Base-by-base conservation (phyloP, 116 monocot species). In the Trichopus zeylanicus region DNA sequence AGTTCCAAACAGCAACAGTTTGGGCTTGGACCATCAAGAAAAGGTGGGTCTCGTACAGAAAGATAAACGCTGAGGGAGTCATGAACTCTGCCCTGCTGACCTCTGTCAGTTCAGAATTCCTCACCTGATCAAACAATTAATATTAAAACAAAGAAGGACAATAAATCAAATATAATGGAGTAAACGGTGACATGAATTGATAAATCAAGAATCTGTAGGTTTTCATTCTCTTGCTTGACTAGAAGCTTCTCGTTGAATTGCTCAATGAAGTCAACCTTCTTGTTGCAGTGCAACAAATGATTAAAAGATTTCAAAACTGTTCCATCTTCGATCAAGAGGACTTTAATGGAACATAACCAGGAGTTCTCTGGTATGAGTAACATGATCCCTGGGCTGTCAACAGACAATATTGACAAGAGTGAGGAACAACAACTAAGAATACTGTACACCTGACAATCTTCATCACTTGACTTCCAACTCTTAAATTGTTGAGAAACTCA, bases 231-330 rank as follows among this genome's bases (percentile, higher is more conserved):
- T n/a, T n/a, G n/a, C n/a, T n/a, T n/a, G n/a, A n/a, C n/a, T n/a
- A 84, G 52, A 48, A 89, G 89, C 61, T 84, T 89, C 63, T 89
- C 87, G 53, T 87, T 82, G 59, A 87, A 87, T 62, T 79, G 82
- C 70, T 87, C 76, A 2, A 87, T 87, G 56, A 82, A 82, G 32
- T 82, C 82, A 29, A 87, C 76, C 70, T 79, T 82, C 55, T 82
- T 82, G 64, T 73, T 79, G 3, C 75, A 76, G 37, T 82, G 78
- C 16, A 79, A 20, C 32, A 76, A 56, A 57, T n/a, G n/a, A n/a
- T n/a, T n/a, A n/a, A n/a, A n/a, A n/a, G n/a, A n/a, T n/a, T n/a
- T 81, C 59, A 81, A 57, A 19, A 70, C 73, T 18, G 75, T 81
- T 13, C 87, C 81, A 48, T 87, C 81, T 67, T 87, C 87, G 32